A percentile compares a stretch with the other conserved stretches of the same genome.
Conservation (phyloP, 768 basidiomycete species). For the Boletus tylopilopsis region DNA sequence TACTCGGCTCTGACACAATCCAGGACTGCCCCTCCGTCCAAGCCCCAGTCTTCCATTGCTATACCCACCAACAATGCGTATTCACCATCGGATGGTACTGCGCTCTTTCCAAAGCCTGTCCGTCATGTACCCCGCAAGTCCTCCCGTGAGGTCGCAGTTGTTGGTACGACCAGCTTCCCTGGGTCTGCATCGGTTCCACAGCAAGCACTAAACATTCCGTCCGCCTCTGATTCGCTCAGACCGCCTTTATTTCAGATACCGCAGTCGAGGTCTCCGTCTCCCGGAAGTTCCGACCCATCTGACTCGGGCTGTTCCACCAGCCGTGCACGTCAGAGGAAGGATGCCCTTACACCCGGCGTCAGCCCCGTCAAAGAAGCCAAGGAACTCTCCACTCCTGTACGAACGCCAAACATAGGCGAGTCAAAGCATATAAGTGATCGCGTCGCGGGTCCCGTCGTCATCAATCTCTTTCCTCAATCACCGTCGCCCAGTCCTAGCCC, state of each 20-base stretch:
- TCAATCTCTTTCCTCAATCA: slow-evolving; percentile 41
- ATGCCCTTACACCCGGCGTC: slow-evolving; percentile 31
- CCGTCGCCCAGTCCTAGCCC: slow-evolving; percentile 28
- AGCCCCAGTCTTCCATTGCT: slow-evolving; percentile 18
- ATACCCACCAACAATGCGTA: slow-evolving; percentile 35
- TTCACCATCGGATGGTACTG: slow-evolving; percentile 46
- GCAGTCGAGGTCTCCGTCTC: slow-evolving; percentile 33
- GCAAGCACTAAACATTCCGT: slow-evolving; percentile 27
- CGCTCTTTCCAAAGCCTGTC: slow-evolving; percentile 23
- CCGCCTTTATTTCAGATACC: slow-evolving; percentile 37
- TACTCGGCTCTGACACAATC: slow-evolving; percentile 55
- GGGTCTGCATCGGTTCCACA: slow-evolving; percentile 26
- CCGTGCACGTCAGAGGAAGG: slow-evolving; percentile 30
- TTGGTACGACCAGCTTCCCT: slow-evolving; percentile 40
- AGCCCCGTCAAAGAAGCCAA: slow-evolving; percentile 28
- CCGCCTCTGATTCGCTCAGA: slow-evolving; percentile 31
- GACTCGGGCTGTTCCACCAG: slow-evolving; percentile 30
- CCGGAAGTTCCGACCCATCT: slow-evolving; percentile 28
- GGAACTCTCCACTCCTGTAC: slow-evolving; percentile 29
- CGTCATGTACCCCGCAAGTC: slow-evolving; percentile 42
- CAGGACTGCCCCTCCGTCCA: slow-evolving; percentile 40
- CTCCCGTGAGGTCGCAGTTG: slow-evolving; percentile 50
- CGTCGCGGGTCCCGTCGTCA: slow-evolving; percentile 60
- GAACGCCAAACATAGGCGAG: slow-evolving; percentile 63
- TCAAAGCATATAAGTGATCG: slow-evolving; percentile 55